A percentile compares a stretch with the other conserved stretches of the same genome.
phyloP scores from a whole-genome alignment of 129 eudicot species.

The Tagetes erecta region DNA sequence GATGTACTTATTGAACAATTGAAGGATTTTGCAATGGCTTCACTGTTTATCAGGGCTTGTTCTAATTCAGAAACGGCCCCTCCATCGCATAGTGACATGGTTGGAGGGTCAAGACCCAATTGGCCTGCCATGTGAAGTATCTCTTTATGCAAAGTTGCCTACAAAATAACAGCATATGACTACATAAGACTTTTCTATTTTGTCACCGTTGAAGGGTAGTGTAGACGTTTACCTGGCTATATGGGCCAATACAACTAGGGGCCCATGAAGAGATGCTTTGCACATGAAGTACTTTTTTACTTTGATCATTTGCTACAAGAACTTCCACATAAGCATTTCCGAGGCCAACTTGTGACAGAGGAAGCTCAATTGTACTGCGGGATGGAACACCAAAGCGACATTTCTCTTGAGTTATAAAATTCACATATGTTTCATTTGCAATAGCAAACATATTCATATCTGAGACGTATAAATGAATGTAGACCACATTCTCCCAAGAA shows the following conservation, averaged over 20 bases:
- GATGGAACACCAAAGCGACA: conserved; percentile 94
- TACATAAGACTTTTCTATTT: neutral
- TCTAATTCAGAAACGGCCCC: conserved; percentile 68
- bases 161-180: conserved; percentile 24
- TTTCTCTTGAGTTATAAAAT: conserved; percentile 83
- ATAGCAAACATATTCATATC: conserved; percentile 73
- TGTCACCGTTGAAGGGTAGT: conserved; percentile 17
- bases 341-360: conserved; percentile 64
- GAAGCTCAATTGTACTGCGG: conserved; percentile 85
- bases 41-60: conserved; percentile 77
- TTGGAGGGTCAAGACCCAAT: conserved; percentile 93
- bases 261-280: conserved; percentile 98
- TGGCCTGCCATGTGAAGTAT: conserved; percentile 96
- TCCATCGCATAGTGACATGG: conserved; percentile 65
- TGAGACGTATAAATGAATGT: conserved; percentile 80
- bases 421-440: conserved; percentile 82
- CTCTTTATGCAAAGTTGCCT: conserved; percentile 88
- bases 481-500: conserved; percentile 88
- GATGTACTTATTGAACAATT: conserved; percentile 70
- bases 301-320: conserved; percentile 64
- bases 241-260: conserved; percentile 97
- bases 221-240: conserved; percentile 75
- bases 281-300: conserved; percentile 86
- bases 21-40: conserved; percentile 79
- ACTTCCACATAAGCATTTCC: conserved; percentile 84